Conservation (phyloP, 2,329 filamentous ascomycete genomes). For the Endocalyx cinctus region DNA sequence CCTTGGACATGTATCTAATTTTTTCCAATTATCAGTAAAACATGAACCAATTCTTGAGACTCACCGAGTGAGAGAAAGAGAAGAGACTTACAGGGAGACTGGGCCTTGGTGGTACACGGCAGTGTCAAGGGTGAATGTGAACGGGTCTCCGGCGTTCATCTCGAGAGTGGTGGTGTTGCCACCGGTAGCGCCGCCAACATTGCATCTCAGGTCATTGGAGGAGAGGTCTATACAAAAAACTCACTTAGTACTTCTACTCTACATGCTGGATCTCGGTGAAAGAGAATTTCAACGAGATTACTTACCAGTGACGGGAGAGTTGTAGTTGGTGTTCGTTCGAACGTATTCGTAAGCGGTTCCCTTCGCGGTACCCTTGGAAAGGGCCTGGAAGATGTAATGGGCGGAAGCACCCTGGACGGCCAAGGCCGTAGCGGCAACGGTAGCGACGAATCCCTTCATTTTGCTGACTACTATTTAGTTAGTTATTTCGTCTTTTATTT, state of each 20-base stretch:
- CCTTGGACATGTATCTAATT: conserved; percentile 34
- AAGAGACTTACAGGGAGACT: conserved; percentile 26
- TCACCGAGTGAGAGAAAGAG: too few relatives aligned
- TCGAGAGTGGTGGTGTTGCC: conserved; percentile 29
- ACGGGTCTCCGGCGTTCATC: conserved; percentile 33
- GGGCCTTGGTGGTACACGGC: conserved; percentile 39
- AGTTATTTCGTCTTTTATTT: too few relatives aligned
- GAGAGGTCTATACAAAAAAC: conserved; percentile 24
- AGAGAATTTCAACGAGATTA: too few relatives aligned
- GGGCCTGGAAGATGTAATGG: conserved; percentile 38
- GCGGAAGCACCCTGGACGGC: conserved; percentile 28
- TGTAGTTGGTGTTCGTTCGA: conserved; percentile 42
- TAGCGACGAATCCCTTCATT: conserved; percentile 28
- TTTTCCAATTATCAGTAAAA: conserved; percentile 2
- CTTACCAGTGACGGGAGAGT: conserved; percentile 38
- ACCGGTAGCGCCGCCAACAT: conserved; percentile 31
- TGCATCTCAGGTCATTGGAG: conserved; percentile 37
- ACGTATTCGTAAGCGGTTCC: conserved; percentile 32
- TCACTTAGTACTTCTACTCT: neutral
- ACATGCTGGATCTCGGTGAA: too few relatives aligned
- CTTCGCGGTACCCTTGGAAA: conserved; percentile 28
- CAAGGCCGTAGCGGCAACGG: conserved; percentile 25
- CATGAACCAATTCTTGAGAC: neutral
- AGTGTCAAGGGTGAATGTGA: conserved; percentile 34
- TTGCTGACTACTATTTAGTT: too few relatives aligned